Conservation (phyloP, 192 early-diverging fungal genomes). For the Obelidium mucronatum region DNA sequence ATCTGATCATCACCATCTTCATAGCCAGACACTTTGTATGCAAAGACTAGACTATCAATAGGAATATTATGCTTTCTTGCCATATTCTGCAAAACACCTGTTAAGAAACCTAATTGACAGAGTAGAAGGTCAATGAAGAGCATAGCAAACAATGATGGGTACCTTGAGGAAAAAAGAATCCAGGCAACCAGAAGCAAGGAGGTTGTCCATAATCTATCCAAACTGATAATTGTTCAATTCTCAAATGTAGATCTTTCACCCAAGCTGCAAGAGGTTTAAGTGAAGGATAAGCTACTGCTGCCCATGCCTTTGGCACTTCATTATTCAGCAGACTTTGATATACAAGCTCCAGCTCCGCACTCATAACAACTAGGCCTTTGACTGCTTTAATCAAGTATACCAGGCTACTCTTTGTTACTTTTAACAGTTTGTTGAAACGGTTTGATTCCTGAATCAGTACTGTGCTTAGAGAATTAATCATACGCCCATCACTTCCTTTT, state of each 20-base stretch:
- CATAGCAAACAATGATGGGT: constrained; percentile 31
- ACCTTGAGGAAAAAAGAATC: constrained; percentile 75
- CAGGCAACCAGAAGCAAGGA: constrained; percentile 65
- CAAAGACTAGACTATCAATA: constrained; percentile 62
- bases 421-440: constrained; percentile 63
- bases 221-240: constrained; percentile 46
- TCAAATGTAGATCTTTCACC: constrained; percentile 63
- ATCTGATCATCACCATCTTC: constrained; percentile 46
- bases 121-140: constrained; percentile 17
- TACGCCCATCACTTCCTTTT: constrained; percentile 56
- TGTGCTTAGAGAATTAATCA: constrained; percentile 65
- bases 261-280: constrained; percentile 63
- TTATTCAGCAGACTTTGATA: constrained; percentile 65
- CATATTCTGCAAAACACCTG: constrained; percentile 69
- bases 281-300: constrained; percentile 61
- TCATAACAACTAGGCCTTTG: constrained; percentile 70
- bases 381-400: constrained; percentile 61
- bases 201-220: constrained; percentile 65
- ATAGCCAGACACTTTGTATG: constrained; percentile 55
- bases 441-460: constrained; percentile 61
- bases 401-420: constrained; percentile 51
- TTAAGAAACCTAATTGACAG: too few relatives aligned
- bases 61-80: constrained; percentile 65
- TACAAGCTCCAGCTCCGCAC: constrained; percentile 62
- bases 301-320: constrained; percentile 64